Evolutionary conservation across 345 rosid genomes (phyloP).

Genomic region (Schrenkiella parvula): DNA sequence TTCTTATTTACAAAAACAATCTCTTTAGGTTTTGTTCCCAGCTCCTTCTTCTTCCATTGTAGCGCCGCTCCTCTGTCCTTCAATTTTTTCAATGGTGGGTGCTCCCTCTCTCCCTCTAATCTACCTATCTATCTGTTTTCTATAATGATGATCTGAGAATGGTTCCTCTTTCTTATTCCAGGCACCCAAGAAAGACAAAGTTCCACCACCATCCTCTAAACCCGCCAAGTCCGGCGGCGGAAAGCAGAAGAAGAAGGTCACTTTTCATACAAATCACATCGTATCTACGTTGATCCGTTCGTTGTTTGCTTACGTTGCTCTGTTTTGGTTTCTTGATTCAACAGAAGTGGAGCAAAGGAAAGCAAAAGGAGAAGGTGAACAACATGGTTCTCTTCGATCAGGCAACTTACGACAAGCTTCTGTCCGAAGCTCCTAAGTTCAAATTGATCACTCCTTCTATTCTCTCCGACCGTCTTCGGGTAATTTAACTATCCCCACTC

Average conservation of each 20-base stretch:
- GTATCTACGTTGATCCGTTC: neutral
- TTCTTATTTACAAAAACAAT: neutral
- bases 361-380: constrained; percentile 64
- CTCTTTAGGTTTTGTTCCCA: neutral
- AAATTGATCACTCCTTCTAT: constrained; percentile 46
- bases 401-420: constrained; percentile 51
- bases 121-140: neutral
- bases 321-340: neutral
- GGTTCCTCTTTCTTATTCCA: neutral
- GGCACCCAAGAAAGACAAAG: constrained; percentile 36
- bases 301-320: neutral
- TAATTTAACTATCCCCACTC: neutral
- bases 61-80: neutral
- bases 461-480: constrained; percentile 49
- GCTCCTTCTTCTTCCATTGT: neutral
- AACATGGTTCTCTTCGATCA: constrained; percentile 57
- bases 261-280: neutral
- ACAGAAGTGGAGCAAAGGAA: constrained; percentile 61
- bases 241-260: constrained; percentile 36
- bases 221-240: constrained; percentile 39
- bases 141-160: neutral
- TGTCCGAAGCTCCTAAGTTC: constrained; percentile 51
- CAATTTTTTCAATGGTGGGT: constrained; percentile 9
- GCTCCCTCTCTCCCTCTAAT: neutral
- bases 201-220: constrained; percentile 36